phyloP scores from a whole-genome alignment of 192 early-diverging fungal species.

The Entomortierella lignicola region DNA sequence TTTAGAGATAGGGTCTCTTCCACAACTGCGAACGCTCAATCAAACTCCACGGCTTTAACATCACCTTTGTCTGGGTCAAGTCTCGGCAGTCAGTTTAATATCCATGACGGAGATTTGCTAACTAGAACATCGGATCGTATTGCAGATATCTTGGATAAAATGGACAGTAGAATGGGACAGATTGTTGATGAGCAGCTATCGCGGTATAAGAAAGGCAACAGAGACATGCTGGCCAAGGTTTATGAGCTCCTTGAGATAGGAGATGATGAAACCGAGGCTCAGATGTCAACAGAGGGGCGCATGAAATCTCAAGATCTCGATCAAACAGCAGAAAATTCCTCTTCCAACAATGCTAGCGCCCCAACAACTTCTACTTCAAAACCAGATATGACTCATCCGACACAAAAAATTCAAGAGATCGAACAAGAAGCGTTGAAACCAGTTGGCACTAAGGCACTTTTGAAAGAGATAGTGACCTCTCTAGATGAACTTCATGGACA shows the following conservation, averaged over 20 bases:
- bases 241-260: constrained; percentile 25
- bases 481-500: constrained; percentile 8
- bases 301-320: neutral
- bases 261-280: constrained; percentile 9
- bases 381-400: neutral
- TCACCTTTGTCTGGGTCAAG: neutral
- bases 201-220: constrained; percentile 34
- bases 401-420: neutral
- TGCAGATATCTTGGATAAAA: constrained; percentile 30
- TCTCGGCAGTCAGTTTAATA: neutral
- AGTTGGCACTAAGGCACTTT: constrained; percentile 1
- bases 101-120: neutral
- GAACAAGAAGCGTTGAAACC: neutral
- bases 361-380: too few relatives aligned
- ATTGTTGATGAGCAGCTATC: constrained; percentile 49
- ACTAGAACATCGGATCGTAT: constrained; percentile 36
- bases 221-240: constrained; percentile 28
- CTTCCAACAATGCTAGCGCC: neutral
- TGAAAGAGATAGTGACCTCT: constrained; percentile 1
- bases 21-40: neutral
- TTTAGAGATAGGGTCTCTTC: constrained; percentile 10
- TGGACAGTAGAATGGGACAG: constrained; percentile 31
- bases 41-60: neutral
- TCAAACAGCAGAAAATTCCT: neutral
- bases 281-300: neutral